Evolutionary conservation across 2,329 filamentous ascomycete species (phyloP), one percentile per base, ranked within the genome.

Genomic region (Fusarium equiseti): DNA sequence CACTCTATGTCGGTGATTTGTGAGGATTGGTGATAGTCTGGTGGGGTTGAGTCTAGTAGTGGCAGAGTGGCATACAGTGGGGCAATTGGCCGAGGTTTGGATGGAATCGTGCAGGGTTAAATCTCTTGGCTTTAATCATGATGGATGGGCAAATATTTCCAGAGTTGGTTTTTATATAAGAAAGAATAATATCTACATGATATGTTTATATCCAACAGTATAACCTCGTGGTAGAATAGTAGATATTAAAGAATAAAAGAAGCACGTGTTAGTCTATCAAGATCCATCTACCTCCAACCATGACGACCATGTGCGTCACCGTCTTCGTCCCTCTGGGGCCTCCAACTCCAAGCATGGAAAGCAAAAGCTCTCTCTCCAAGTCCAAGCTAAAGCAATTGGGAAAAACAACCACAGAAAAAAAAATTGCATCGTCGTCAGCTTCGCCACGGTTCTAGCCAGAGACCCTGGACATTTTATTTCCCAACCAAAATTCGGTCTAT

Each of bases 221-320:
- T 20, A 58, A 18, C 38, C 50, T 42, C 51, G 35, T 64, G 59
- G 59, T 27, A 11, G 13, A 27, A 26, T 20, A 31, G 20, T 8
- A 27, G 29, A 59, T 20, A 42, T 20, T 15, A 2, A 6, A 29
- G 18, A 24, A n/a, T 8, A 18, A 38, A 13, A 22, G 16, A 18
- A 66, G 72, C 72, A 74, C 73, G 65, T 73, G 73, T 63, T 63
- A 51, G 9, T 38, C 9, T 11, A 52, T 44, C 61, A 66, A 59
- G 57, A 48, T 44, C 51, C 53, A 58, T 51, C 49, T 46, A 49
- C 58, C 62, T 67, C 72, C 70, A 71, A 74, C 73, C 70, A 77
- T 77, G 76, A 76, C 74, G 71, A 63, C 70, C 76, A 78, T 78
- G 76, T 78, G 75, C 76, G 76, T 77, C 77, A 78, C 72, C 43